Evolutionary conservation across 75 land plant species (phyloP), one percentile per base, ranked within the genome.

Genomic region (Ceratopteris richardii): DNA sequence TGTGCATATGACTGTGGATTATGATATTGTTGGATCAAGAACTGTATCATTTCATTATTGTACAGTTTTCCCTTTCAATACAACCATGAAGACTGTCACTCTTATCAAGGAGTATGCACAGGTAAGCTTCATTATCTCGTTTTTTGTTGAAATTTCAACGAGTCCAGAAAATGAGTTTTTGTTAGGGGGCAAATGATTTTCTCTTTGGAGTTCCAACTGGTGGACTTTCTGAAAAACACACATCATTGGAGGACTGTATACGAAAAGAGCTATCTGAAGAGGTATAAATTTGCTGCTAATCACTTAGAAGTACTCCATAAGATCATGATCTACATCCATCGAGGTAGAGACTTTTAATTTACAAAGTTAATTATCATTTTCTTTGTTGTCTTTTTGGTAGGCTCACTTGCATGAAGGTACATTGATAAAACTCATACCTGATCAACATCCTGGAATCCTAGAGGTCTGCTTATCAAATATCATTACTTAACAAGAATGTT

Each of bases 151-250:
- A n/a, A n/a, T n/a, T 24, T 10, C 14, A 36, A 9, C 44, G 25
- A 46, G 14, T 31, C 21, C 13, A 3, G 28, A 52, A 4, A 24
- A 52, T 1, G 27, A 2, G 18, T 54, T 33, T 27, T 22, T 23
- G 27, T 18, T 36, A 68, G 66, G 71, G 71, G 17, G 66, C 57
- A 0, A 68, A 68, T 62, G 52, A 30, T 27, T 40, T 62, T 26
- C 44, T 68, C 22, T 68, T 46, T 61, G 60, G 65, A 33, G 63
- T 68, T 27, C 71, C 71, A 44, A 65, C 68, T 25, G 71, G 71
- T 41, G 65, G 66, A 11, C 23, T 68, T 7, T 68, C 71, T 28
- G 51, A 68, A 25, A 68, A 50, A 26, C 66, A 61, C 27, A 17
- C 13, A 17, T 62, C 71, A n/a, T 53, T 68, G 55, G 71, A 68